phyloP scores from a whole-genome alignment of 805 yeast species.

The Lipomyces orientalis region DNA sequence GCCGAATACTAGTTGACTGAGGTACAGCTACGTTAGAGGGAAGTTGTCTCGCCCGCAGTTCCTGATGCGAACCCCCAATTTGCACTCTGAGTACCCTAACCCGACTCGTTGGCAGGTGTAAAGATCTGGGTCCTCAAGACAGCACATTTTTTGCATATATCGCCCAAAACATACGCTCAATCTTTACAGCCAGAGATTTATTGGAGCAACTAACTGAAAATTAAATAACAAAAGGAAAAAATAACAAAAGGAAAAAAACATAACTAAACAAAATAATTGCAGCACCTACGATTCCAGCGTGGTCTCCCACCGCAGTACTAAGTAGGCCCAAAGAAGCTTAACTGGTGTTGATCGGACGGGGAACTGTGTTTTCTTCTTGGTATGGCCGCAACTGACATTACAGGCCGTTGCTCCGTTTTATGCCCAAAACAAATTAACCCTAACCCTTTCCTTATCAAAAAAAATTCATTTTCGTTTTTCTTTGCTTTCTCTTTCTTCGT shows the following conservation, averaged over 20 bases:
- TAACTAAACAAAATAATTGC: background rate
- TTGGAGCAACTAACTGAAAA: too few relatives aligned
- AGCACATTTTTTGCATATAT: too few relatives aligned
- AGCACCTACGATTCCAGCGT: slow-evolving; percentile 5
- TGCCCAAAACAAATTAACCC: too few relatives aligned
- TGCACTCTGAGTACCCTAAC: background rate
- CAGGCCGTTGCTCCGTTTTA: too few relatives aligned
- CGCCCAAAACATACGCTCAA: background rate
- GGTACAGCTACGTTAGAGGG: background rate
- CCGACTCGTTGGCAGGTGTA: background rate
- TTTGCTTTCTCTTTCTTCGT: too few relatives aligned
- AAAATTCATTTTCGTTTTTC: too few relatives aligned
- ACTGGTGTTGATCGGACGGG: slow-evolving; percentile 5
- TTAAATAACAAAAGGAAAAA: too few relatives aligned
- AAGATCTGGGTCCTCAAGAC: too few relatives aligned
- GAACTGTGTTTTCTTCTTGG: slow-evolving; percentile 4
- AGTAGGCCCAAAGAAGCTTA: slow-evolving; percentile 3
- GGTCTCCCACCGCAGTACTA: slow-evolving; percentile 5
- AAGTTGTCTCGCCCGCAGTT: background rate
- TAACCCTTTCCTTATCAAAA: too few relatives aligned
- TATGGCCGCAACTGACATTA: background rate
- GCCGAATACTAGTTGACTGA: background rate
- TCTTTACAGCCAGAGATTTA: too few relatives aligned
- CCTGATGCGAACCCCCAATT: background rate
- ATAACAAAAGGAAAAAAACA: too few relatives aligned